phyloP scores from a whole-genome alignment of 768 basidiomycete species.

The Tephrocybe sp. region DNA sequence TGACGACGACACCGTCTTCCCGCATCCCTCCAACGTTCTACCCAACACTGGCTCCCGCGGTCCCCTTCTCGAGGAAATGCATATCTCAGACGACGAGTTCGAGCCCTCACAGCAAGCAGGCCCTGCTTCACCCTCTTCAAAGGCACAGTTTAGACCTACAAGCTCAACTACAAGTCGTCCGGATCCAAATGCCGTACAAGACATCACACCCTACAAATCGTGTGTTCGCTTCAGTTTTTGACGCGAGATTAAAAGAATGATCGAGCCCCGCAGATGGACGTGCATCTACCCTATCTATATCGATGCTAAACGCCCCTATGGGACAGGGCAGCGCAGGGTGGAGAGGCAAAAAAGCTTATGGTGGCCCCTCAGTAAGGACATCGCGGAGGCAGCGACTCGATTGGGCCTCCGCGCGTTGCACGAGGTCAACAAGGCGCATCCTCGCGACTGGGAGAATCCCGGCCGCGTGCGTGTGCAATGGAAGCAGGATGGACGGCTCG shows the following conservation, averaged over 20 bases:
- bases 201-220: conserved; percentile 85
- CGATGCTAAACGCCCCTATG: conserved; percentile 90
- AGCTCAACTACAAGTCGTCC: conserved; percentile 23
- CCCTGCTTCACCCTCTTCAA: conserved; percentile 53
- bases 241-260: conserved; percentile 17
- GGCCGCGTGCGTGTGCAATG: conserved; percentile 92
- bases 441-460: conserved; percentile 98
- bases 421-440: conserved; percentile 89
- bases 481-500: conserved; percentile 74
- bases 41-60: conserved; percentile 69
- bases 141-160: conserved; percentile 24
- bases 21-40: conserved; percentile 67
- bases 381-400: conserved; percentile 77
- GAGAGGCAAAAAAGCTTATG: conserved; percentile 77
- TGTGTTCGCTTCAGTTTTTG: conserved; percentile 35
- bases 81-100: conserved; percentile 53
- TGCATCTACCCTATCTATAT: conserved; percentile 97
- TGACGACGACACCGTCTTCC: conserved; percentile 93
- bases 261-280: conserved; percentile 68
- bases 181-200: conserved; percentile 47
- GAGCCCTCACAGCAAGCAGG: conserved; percentile 44
- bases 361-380: conserved; percentile 96
- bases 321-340: conserved; percentile 80
- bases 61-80: conserved; percentile 77
- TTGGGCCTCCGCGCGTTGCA: conserved; percentile 82